These are phyloP conservation scores for Tuber calosporum DNA, from an alignment of 495 filamentous ascomycete genomes.

Conservation along the genomic window DNA sequence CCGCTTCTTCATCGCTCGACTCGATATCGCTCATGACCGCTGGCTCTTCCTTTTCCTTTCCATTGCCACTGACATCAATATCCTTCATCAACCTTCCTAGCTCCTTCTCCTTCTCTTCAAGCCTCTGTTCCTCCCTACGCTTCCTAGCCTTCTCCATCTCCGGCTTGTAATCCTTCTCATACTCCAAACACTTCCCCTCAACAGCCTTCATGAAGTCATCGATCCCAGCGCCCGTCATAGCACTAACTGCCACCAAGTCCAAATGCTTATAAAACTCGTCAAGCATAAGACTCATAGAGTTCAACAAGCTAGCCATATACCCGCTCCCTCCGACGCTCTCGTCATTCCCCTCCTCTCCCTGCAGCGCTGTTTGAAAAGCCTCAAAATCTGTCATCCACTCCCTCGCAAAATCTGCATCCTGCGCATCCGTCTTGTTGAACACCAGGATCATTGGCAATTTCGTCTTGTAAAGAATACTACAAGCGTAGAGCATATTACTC, in stretches of 20 bases:
- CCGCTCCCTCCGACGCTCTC: conserved; percentile 69
- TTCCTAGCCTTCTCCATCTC: conserved; percentile 74
- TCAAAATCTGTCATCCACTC: conserved; percentile 99
- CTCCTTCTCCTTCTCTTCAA: conserved; percentile 64
- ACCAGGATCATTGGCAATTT: conserved; percentile 96
- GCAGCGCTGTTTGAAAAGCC: conserved; percentile 80
- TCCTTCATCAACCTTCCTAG: conserved; percentile 89
- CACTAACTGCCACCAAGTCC: conserved; percentile 83
- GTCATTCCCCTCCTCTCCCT: conserved; percentile 69
- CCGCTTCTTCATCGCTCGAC: conserved; percentile 48
- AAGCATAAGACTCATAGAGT: conserved; percentile 94
- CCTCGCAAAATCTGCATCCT: conserved; percentile 83
- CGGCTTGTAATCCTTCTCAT: conserved; percentile 82
- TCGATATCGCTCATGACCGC: conserved; percentile 58
- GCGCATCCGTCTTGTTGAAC: conserved; percentile 96
- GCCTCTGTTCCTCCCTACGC: conserved; percentile 66
- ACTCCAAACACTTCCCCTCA: conserved; percentile 76
- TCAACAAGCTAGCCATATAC: conserved; percentile 93
- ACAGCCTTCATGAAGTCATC: conserved; percentile 91
- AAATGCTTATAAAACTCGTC: conserved; percentile 96
- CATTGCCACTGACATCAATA: conserved; percentile 64
- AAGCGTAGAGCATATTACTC: conserved; percentile 99
- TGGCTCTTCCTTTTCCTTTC: conserved; percentile 45
- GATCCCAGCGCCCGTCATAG: conserved; percentile 85
- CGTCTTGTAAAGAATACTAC: conserved; percentile 96